Evolutionary conservation across 495 filamentous ascomycete genomes (phyloP).

Genomic region (Cercophora sp.): DNA sequence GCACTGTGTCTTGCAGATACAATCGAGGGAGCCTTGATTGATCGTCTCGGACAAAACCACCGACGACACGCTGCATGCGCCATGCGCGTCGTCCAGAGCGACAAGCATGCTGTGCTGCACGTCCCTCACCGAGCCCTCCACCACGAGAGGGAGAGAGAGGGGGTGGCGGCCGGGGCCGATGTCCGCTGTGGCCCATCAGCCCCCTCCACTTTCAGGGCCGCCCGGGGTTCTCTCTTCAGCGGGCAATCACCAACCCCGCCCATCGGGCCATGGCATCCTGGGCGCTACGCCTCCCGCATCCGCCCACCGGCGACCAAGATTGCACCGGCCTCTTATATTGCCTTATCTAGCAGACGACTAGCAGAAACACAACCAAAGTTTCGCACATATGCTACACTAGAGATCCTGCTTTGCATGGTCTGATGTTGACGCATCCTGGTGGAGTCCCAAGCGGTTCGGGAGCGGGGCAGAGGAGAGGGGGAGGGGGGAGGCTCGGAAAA

Average conservation of each 20-base stretch:
- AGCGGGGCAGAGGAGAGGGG: too few relatives aligned
- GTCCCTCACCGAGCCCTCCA: slow-evolving; percentile 10
- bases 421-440: not conserved
- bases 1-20: too few relatives aligned
- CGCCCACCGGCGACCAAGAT: not conserved
- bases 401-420: not conserved
- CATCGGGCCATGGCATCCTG: not conserved
- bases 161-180: not conserved
- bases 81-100: slow-evolving; percentile 6
- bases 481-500: not conserved
- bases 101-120: not conserved
- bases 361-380: too few relatives aligned
- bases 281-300: not conserved
- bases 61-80: slow-evolving; percentile 6
- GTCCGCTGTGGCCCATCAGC: slow-evolving; percentile 1
- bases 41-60: slow-evolving; percentile 9
- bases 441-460: too few relatives aligned
- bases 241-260: not conserved
- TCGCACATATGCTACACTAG: too few relatives aligned
- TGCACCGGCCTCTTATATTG: not conserved
- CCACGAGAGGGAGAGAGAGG: not conserved
- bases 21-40: too few relatives aligned
- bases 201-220: too few relatives aligned
- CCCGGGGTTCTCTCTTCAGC: too few relatives aligned
- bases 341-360: not conserved